These are phyloP conservation scores for Phytophthora pluvialis DNA, from an alignment of 352 stramenopile species.

Conservation along the genomic window DNA sequence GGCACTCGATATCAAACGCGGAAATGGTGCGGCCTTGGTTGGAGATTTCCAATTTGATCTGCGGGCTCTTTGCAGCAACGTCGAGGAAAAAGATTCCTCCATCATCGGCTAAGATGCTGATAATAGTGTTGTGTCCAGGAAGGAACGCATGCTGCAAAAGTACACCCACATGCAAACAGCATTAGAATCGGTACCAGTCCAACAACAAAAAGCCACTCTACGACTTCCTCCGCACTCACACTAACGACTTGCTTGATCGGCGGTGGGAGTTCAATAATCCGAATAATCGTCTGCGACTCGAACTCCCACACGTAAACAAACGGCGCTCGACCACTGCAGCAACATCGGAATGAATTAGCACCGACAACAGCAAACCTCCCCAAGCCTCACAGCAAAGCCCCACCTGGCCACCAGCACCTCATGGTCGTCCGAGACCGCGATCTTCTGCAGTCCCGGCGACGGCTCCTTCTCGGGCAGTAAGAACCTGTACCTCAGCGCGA, in stretches of 20 bases:
- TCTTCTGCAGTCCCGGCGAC: slow-evolving; percentile 64
- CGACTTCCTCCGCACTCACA: slow-evolving; percentile 33
- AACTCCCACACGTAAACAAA: slow-evolving; percentile 89
- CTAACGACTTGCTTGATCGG: slow-evolving; percentile 71
- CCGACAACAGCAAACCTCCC: neutral
- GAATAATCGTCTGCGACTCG: slow-evolving; percentile 83
- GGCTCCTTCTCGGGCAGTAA: slow-evolving; percentile 66
- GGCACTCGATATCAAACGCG: slow-evolving; percentile 72
- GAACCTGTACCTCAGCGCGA: slow-evolving; percentile 79
- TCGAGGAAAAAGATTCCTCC: slow-evolving; percentile 79
- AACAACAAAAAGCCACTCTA: neutral
- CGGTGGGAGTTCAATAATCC: slow-evolving; percentile 83
- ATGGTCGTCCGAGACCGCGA: slow-evolving; percentile 79
- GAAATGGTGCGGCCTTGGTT: slow-evolving; percentile 58
- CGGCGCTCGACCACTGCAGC: slow-evolving; percentile 62
- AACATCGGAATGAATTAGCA: neutral
- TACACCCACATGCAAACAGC: neutral
- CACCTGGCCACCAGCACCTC: slow-evolving; percentile 83
- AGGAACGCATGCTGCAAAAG: slow-evolving; percentile 68
- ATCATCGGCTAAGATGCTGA: slow-evolving; percentile 75
- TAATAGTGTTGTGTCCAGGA: slow-evolving; percentile 55
- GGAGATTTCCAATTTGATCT: slow-evolving; percentile 79
- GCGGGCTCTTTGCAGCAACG: slow-evolving; percentile 65
- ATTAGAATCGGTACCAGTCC: neutral
- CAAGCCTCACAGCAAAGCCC: neutral